Percentiles rank a stretch among this genome's conserved stretches.
Conservation (phyloP, 202 grass and related monocot species). For the Hordeum pubiflorum region DNA sequence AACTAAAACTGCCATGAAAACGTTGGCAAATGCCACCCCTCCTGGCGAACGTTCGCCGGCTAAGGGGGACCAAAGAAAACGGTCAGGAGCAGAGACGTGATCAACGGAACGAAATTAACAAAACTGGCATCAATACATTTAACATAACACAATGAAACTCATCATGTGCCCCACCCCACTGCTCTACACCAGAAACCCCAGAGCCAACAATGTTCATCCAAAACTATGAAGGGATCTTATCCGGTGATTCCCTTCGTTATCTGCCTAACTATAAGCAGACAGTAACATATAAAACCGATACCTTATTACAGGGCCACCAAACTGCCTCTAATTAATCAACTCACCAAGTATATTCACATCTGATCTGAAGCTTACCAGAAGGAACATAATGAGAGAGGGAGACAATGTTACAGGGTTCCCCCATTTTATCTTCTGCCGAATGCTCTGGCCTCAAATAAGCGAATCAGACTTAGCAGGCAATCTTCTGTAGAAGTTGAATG, state of each 20-base stretch:
- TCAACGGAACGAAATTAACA: neutral
- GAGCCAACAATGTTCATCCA: constrained; percentile 7
- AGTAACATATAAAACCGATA: constrained; percentile 2
- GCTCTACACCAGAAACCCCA: constrained; percentile 24
- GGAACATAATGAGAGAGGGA: constrained; percentile 25
- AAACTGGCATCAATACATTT: constrained; percentile 26
- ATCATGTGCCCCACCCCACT: constrained; percentile 8
- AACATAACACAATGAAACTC: constrained; percentile 18
- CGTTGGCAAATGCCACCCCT: too few relatives aligned
- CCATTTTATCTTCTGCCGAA: neutral
- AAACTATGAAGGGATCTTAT: constrained; percentile 24
- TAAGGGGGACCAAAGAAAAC: too few relatives aligned
- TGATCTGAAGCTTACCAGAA: constrained; percentile 37
- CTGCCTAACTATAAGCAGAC: constrained; percentile 30
- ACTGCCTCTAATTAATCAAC: constrained; percentile 31
- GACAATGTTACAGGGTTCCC: constrained; percentile 21
- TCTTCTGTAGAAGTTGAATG: constrained; percentile 96
- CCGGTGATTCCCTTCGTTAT: constrained; percentile 15
- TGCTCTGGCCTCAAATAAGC: constrained; percentile 49
- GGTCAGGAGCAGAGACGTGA: too few relatives aligned
- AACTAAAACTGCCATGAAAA: too few relatives aligned
- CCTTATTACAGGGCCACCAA: constrained; percentile 33
- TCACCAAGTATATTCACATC: constrained; percentile 48
- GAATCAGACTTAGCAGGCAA: constrained; percentile 81
- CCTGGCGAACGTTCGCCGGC: too few relatives aligned